Conservation (phyloP, 2,329 filamentous ascomycete genomes). For the Cercospora sp. region DNA sequence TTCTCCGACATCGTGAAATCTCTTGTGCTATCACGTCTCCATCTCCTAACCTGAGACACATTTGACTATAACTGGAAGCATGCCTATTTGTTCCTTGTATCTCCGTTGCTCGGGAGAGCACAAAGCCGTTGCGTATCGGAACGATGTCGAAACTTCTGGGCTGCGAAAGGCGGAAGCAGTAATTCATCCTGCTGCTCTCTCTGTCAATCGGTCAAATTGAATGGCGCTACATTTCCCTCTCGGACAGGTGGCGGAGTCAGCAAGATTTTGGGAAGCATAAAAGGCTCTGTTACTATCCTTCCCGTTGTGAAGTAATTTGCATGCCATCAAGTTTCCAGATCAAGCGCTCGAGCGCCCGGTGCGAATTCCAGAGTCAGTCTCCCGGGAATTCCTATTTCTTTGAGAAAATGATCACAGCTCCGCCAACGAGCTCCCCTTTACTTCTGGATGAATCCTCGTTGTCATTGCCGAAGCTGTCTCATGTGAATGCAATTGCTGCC, state of each 20-base stretch:
- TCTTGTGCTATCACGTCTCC: background rate
- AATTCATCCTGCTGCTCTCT: background rate
- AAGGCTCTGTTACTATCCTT: background rate
- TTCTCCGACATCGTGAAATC: background rate
- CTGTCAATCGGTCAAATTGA: background rate
- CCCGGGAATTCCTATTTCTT: background rate
- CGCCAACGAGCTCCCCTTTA: background rate
- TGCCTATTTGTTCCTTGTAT: background rate
- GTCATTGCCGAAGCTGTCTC: background rate
- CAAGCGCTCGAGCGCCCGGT: background rate
- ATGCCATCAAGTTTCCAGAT: background rate
- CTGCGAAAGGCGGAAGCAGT: background rate
- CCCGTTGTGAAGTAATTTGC: background rate
- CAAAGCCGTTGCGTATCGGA: background rate
- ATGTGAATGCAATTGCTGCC: background rate
- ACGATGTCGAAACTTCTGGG: background rate
- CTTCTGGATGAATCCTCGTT: background rate
- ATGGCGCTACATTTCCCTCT: background rate
- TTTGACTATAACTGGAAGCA: background rate
- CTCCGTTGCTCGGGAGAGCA: background rate
- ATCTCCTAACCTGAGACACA: background rate
- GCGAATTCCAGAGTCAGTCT: background rate
- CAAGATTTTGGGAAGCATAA: background rate
- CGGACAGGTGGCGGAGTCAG: background rate
- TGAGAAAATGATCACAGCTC: background rate